A percentile compares a stretch with the other conserved stretches of the same genome.
Conservation (phyloP, 1,139 yeast genomes). For the Yamadazyma triangularis region DNA sequence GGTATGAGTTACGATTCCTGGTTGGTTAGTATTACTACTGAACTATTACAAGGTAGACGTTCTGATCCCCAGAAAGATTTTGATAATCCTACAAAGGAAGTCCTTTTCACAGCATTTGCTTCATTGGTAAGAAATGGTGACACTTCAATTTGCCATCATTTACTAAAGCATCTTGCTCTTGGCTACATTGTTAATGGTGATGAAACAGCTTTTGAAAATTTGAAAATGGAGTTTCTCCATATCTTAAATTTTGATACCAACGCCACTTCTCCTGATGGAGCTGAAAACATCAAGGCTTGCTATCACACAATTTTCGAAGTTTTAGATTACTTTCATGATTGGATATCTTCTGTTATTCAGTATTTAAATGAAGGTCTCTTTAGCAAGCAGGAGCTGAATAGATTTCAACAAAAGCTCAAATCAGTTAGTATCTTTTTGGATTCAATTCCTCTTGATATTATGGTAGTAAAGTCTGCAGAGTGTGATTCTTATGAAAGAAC, state of each 20-base stretch:
- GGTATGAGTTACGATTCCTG: conserved; percentile 48
- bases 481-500: conserved; percentile 88
- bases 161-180: conserved; percentile 77
- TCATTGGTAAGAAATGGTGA: conserved; percentile 72
- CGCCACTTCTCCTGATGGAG: conserved; percentile 42
- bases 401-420: conserved; percentile 23
- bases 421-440: conserved; percentile 44
- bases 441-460: conserved; percentile 58
- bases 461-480: conserved; percentile 78
- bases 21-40: conserved; percentile 67
- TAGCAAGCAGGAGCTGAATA: conserved; percentile 12
- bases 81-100: conserved; percentile 13
- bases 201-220: conserved; percentile 36
- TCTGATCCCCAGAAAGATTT: neutral
- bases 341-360: conserved; percentile 48
- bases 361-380: conserved; percentile 20
- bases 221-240: conserved; percentile 53
- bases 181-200: conserved; percentile 58
- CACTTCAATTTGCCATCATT: conserved; percentile 59
- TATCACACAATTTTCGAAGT: conserved; percentile 73
- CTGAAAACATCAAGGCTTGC: conserved; percentile 58
- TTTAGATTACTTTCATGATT: conserved; percentile 78
- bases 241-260: conserved; percentile 47
- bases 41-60: conserved; percentile 48
- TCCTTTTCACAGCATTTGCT: conserved; percentile 62